Conservation (phyloP, 805 yeast genomes). For the Ogataea nonfermentans region DNA sequence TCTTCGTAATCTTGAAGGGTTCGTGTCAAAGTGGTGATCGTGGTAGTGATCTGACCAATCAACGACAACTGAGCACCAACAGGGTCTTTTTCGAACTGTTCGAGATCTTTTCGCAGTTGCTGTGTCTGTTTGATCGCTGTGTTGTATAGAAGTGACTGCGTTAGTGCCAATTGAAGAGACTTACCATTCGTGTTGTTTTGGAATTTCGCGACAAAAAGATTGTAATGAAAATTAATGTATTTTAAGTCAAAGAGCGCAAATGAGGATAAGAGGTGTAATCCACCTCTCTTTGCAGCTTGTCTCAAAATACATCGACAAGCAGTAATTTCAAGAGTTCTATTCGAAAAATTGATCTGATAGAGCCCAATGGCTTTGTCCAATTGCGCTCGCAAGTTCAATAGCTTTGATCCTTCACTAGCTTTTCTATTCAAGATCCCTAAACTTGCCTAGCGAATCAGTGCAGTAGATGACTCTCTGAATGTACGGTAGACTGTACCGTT, state of each 20-base stretch:
- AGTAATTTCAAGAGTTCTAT: too few species aligned
- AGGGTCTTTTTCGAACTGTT: constrained; percentile 61
- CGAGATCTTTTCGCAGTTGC: constrained; percentile 65
- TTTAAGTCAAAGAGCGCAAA: neutral
- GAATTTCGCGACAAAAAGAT: constrained; percentile 8
- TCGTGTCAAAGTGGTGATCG: constrained; percentile 69
- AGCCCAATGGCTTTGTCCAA: too few species aligned
- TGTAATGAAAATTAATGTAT: constrained; percentile 3
- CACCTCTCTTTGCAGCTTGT: too few species aligned
- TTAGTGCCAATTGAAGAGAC: constrained; percentile 4
- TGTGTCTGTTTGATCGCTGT: constrained; percentile 87
- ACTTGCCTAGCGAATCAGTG: too few species aligned
- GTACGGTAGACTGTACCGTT: too few species aligned
- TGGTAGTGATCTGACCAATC: constrained; percentile 67
- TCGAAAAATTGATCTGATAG: too few species aligned
- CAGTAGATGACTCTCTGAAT: too few species aligned
- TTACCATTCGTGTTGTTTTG: constrained; percentile 10
- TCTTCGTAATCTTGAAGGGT: constrained; percentile 54
- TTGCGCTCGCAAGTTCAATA: too few species aligned
- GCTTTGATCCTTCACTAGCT: too few species aligned
- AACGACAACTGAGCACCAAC: constrained; percentile 67
- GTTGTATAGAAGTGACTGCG: constrained; percentile 79
- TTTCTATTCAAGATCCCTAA: too few species aligned
- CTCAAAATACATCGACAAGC: too few species aligned
- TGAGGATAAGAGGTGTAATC: neutral